Conservation (phyloP, 495 filamentous ascomycete genomes). For the Halenospora varia region DNA sequence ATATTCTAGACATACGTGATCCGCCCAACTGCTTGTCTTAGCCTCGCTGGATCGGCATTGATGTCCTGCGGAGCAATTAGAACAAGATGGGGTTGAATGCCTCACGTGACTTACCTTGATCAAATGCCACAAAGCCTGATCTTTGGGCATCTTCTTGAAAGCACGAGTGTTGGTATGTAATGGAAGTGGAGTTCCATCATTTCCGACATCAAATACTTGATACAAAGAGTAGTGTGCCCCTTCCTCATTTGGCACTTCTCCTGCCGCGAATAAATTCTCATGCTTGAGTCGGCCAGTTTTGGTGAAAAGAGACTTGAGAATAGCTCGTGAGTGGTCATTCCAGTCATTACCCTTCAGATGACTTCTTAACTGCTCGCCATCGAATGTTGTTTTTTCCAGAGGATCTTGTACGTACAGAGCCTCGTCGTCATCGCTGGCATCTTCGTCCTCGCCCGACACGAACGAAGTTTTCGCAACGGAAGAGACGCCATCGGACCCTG, state of each 20-base stretch:
- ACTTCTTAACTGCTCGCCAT: slow-evolving; percentile 31
- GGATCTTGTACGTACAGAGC: slow-evolving; percentile 27
- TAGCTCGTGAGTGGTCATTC: slow-evolving; percentile 26
- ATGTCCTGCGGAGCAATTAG: slow-evolving; percentile 25
- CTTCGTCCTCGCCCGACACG: slow-evolving; percentile 24
- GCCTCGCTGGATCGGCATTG: slow-evolving; percentile 34
- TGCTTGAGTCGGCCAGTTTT: slow-evolving; percentile 31
- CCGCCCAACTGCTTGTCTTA: slow-evolving; percentile 40
- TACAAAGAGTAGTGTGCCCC: slow-evolving; percentile 39
- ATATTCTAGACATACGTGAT: slow-evolving; percentile 40
- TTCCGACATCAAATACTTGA: slow-evolving; percentile 46
- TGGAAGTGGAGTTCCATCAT: slow-evolving; percentile 32
- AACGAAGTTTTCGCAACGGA: slow-evolving; percentile 14
- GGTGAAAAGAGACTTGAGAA: slow-evolving; percentile 32
- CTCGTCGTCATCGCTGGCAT: slow-evolving; percentile 30
- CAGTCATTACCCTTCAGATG: slow-evolving; percentile 34
- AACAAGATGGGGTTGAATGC: not conserved
- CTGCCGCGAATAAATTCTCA: slow-evolving; percentile 28
- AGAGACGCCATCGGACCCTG: not conserved
- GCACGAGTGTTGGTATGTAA: slow-evolving; percentile 23
- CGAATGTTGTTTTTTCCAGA: slow-evolving; percentile 23
- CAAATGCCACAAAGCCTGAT: slow-evolving; percentile 13
- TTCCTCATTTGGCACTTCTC: slow-evolving; percentile 25
- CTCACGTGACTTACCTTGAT: slow-evolving; percentile 12
- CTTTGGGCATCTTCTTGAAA: slow-evolving; percentile 28